Base-by-base conservation (phyloP, 2,329 filamentous ascomycete species). In the Lanzia echinophila region DNA sequence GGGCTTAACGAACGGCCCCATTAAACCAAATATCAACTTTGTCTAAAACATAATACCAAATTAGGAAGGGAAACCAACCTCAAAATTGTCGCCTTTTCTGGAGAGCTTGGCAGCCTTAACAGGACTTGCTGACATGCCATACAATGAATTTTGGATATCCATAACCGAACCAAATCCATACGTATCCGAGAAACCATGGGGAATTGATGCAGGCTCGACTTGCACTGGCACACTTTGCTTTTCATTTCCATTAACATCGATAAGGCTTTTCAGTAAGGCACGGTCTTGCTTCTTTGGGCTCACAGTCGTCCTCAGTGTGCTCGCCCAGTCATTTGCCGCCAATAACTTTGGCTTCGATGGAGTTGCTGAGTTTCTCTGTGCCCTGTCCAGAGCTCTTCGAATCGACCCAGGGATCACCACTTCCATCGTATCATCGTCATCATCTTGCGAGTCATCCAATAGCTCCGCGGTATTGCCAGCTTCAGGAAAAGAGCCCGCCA, bases 121-220 rank as follows among this genome's bases (percentile, higher is more conserved):
- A 59, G 77, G 77, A 50, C 76, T 77, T 73, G 81, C 83, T 59
- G 83, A 78, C 71, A 86, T 82, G 69, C 88, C 87, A 71, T 95
- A 96, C 53, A 96, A 75, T 46, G 90, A 95, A 68, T 95, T 92
- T 90, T 96, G 96, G 68, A 96, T 75, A 74, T 96, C 94, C 72
- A 97, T 95, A 66, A 88, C 91, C 19, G 87, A 96, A 19, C 84
- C 81, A 70, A 96, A 92, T 1, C 86, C 85, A 60, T 82, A 81
- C 51, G 79, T 76, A 51, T 67, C 65, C 31, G 63, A 65, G 17
- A 63, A 59, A 39, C 60, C 63, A 58, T 59, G 42, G 39, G 38
- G 59, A 46, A 55, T 60, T 60, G 66, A 50, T 72, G 70, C 56
- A 70, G 71, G 60, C 75, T 60, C 58, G 45, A 56, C 73, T 58